Percentiles rank a stretch among this genome's conserved stretches.
These are phyloP conservation scores for Mycosphaerella sp. DNA, from an alignment of 2,329 filamentous ascomycete genomes.

Conservation along the genomic window DNA sequence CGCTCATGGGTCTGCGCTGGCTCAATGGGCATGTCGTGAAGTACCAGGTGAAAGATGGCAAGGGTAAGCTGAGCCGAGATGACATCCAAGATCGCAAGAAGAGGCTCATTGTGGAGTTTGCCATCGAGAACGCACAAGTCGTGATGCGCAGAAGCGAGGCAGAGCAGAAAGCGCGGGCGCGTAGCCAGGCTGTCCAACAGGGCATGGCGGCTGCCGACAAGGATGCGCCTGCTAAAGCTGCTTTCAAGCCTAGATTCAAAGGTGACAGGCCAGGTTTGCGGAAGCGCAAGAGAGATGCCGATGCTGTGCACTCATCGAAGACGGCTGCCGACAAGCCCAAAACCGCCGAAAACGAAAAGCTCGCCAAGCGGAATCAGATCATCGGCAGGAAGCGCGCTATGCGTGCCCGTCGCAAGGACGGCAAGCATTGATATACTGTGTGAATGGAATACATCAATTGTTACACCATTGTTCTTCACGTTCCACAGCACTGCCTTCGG, in stretches of 20 bases:
- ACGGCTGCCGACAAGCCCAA: constrained; percentile 22
- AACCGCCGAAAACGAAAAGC: constrained; percentile 44
- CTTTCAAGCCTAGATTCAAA: constrained; percentile 16
- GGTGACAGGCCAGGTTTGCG: constrained; percentile 26
- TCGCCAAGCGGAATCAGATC: constrained; percentile 64
- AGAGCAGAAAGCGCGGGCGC: constrained; percentile 52
- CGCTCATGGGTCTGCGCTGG: constrained; percentile 90
- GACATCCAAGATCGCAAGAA: constrained; percentile 69
- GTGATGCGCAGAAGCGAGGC: constrained; percentile 68
- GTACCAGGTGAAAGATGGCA: constrained; percentile 42
- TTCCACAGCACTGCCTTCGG: constrained; percentile 12
- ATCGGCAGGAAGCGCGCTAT: constrained; percentile 79
- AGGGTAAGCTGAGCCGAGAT: constrained; percentile 36
- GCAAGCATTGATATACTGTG: constrained; percentile 18
- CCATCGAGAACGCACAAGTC: constrained; percentile 96
- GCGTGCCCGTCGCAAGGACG: constrained; percentile 41
- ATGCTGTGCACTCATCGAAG: constrained; percentile 15
- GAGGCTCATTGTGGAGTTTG: constrained; percentile 89
- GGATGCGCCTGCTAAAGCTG: constrained; percentile 12
- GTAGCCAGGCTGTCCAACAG: constrained; percentile 32
- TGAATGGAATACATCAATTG: constrained; percentile 9
- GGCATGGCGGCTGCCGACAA: constrained; percentile 12
- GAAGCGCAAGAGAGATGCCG: constrained; percentile 38
- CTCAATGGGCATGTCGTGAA: constrained; percentile 70
- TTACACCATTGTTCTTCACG: constrained; percentile 12